Base-by-base conservation (phyloP, 129 eudicot species). In the Artemisia argyi region DNA sequence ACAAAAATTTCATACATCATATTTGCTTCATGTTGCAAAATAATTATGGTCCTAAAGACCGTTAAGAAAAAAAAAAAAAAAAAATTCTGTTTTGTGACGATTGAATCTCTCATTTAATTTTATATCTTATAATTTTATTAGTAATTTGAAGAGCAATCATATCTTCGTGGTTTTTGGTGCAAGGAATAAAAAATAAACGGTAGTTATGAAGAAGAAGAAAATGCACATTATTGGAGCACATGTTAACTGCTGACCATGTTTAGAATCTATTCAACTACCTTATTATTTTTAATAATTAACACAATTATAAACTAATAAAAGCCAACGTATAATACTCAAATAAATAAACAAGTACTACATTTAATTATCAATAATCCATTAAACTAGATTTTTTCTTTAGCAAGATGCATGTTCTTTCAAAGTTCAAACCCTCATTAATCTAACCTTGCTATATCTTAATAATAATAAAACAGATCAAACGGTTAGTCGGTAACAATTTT, bases 241-340 rank as follows among this genome's bases (percentile, higher is more conserved):
- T 76, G 80, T 69, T 60, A 76, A 76, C 80, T 76, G 80, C 80
- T 76, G 48, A 76, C 80, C 74, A 16, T 76, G 70, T 52, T 68
- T 49, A 76, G 80, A 76, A 76, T 76, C 68, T 60, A 60, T 69
- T 76, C 80, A 76, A 76, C 80, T 9, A 76, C 70, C 75, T 15
- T 68, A 61, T 69, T 26, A 68, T 76, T 59, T 60, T 68, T 59
- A 46, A 76, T 58, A 18, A 76, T 68, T 58, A 68, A 69, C 11
- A 59, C 69, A 32, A 68, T 76, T 50, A 49, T 60, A 60, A 66
- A 76, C 70, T 67, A 68, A 54, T 68, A 32, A 7, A 60, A 76
- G 19, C 57, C 58, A 28, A 18, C 54, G 49, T 59, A 59, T 50
- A 22, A 3, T 52, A 18, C 8, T 14, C 15, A 35, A 26, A 60